Conservation (phyloP, 208 protist genomes). For the Crithidia thermophila region DNA sequence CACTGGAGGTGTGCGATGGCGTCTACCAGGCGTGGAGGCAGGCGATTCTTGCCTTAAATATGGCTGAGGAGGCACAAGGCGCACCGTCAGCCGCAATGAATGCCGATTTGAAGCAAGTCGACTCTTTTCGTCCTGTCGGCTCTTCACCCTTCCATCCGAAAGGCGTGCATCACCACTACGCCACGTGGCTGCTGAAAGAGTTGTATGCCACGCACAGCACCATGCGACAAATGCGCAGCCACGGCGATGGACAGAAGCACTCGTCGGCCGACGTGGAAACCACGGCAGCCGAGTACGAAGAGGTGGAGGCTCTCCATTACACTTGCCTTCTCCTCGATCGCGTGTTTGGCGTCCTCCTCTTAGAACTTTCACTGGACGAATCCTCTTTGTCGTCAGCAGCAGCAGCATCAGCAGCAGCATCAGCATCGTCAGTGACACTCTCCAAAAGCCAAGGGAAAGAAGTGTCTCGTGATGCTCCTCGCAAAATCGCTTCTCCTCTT, state of each 20-base stretch:
- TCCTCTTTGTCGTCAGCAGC: too few relatives aligned
- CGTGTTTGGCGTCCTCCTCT: constrained; percentile 31
- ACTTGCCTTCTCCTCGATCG: constrained; percentile 14
- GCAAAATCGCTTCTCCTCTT: background rate
- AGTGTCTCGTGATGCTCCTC: background rate
- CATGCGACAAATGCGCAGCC: background rate
- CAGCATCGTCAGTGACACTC: background rate
- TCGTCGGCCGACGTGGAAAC: background rate
- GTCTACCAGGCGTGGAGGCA: constrained; percentile 25
- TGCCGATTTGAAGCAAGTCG: too few relatives aligned
- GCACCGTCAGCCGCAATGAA: too few relatives aligned
- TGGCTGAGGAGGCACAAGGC: too few relatives aligned
- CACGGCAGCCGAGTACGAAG: background rate
- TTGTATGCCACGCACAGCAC: background rate
- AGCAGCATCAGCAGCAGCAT: background rate
- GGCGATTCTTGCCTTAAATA: too few relatives aligned
- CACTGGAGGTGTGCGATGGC: constrained; percentile 27
- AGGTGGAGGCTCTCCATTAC: background rate
- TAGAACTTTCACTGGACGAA: constrained; percentile 28
- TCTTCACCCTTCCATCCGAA: constrained; percentile 24
- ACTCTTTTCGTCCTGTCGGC: background rate
- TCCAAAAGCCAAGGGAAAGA: too few relatives aligned
- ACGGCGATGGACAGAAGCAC: background rate
- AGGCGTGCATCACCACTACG: constrained; percentile 25
- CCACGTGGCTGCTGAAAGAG: constrained; percentile 15